Evolutionary conservation across 108 stramenopile species (phyloP), one percentile per base, ranked within the genome.

Genomic region (Nitzschia sp.): DNA sequence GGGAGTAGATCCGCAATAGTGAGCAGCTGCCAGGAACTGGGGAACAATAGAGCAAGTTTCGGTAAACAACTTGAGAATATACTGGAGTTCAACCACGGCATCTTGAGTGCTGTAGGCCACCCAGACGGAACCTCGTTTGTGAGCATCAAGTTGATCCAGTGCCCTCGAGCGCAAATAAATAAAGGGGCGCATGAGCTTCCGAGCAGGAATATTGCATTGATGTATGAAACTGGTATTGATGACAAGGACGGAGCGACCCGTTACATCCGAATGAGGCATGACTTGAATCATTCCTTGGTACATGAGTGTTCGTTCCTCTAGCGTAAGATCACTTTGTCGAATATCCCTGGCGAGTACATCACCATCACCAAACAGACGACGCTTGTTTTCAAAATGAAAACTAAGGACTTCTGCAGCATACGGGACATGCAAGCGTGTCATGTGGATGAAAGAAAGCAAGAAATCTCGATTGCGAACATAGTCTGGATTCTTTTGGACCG

Each of bases 1-100:
- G 3, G 21, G 11, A 12, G 66, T 51, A 41, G 63, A 22, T 29
- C 44, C 63, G 40, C 73, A 74, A 60, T 43, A 67, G 25, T 74
- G 73, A 14, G 53, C 48, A 1, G 25, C 73, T 1, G 12, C 57
- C 34, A 40, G 38, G 9, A 15, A 37, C 3, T 19, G 39, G 1
- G 57, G 57, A 15, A 58, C 46, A 5, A 17, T 48, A 6, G 46
- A 48, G 6, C 46, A 48, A 5, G 46, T 17, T 3, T 48, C 17
- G 2, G n/a, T 15, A 17, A 48, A 48, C 46, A 48, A 48, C n/a
- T 48, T 48, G 14, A 17, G 46, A 17, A 48, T 17, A 48, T 17
- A 48, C 3, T 15, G n/a, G 1, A 48, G n/a, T 3, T 48, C n/a
- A 1, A 17, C 14, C 5, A 17, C 14, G 3, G 46, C 14, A 48